Conservation (phyloP, 371 early-diverging fungal species). For the Rhizopus sp. region DNA sequence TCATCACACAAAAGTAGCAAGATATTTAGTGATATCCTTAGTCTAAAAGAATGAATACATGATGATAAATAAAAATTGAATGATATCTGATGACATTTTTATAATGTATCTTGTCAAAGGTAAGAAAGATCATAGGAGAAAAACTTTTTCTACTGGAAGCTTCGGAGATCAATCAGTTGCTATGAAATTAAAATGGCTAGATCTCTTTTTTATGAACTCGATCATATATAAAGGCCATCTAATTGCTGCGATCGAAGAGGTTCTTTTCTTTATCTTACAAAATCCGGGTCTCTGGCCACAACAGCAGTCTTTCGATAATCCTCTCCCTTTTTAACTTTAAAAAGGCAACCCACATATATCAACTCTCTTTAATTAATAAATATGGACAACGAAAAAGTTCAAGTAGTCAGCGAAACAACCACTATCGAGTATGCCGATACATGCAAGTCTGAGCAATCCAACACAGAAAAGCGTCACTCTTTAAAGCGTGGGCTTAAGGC, state of each 20-base stretch:
- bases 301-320: slow-evolving; percentile 11
- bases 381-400: slow-evolving; percentile 20
- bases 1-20: too few relatives aligned
- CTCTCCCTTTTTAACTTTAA: background rate
- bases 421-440: slow-evolving; percentile 30
- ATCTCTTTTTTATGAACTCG: background rate
- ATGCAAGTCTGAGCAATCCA: slow-evolving; percentile 7
- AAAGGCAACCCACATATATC: background rate
- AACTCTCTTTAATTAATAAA: background rate
- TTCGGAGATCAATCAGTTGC: slow-evolving; percentile 1
- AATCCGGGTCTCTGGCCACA: slow-evolving; percentile 55
- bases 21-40: background rate
- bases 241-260: background rate
- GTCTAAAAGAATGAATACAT: background rate
- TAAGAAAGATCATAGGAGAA: too few relatives aligned
- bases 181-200: background rate
- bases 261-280: background rate
- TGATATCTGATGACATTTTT: too few relatives aligned
- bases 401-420: slow-evolving; percentile 17
- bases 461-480: slow-evolving; percentile 10
- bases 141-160: background rate
- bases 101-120: too few relatives aligned
- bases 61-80: too few relatives aligned
- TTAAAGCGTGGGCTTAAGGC: slow-evolving; percentile 51
- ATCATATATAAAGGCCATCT: background rate